These are phyloP conservation scores for Diaporthe citrichinensis DNA, from an alignment of 2,329 filamentous ascomycete genomes.

Conservation along the genomic window DNA sequence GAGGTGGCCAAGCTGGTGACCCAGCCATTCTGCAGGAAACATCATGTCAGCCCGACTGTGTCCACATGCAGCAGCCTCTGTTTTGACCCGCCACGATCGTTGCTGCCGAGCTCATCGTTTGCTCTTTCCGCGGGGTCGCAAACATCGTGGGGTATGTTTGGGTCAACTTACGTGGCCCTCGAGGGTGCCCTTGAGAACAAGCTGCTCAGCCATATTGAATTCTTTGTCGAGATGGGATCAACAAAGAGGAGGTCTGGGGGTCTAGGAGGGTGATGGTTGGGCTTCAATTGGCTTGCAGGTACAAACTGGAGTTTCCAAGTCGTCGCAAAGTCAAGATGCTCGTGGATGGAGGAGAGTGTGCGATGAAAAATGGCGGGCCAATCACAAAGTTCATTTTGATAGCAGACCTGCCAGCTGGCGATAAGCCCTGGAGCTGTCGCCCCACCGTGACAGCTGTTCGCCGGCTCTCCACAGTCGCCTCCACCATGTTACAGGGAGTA, in stretches of 20 bases:
- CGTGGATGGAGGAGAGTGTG: constrained; percentile 60
- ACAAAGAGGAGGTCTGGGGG: constrained; percentile 50
- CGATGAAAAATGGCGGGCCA: constrained; percentile 38
- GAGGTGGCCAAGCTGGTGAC: constrained; percentile 98
- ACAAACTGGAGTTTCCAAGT: constrained; percentile 29
- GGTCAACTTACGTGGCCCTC: constrained; percentile 86
- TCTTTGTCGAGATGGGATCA: constrained; percentile 51
- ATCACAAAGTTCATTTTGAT: constrained; percentile 35
- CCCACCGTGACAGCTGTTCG: constrained; percentile 19
- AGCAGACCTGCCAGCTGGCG: constrained; percentile 35
- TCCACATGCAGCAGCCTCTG: constrained; percentile 8
- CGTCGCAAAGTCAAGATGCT: constrained; percentile 44
- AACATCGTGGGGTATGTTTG: constrained; percentile 45
- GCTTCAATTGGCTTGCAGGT: constrained; percentile 43
- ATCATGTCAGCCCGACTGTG: constrained; percentile 45
- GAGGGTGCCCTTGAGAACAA: constrained; percentile 96
- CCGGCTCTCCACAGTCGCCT: not conserved
- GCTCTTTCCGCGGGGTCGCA: constrained; percentile 42
- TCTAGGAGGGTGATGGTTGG: constrained; percentile 52
- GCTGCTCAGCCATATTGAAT: constrained; percentile 86
- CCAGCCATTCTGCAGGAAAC: constrained; percentile 82
- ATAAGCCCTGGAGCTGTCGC: constrained; percentile 27
- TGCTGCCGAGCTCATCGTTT: constrained; percentile 32
- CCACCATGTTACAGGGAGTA: not conserved
- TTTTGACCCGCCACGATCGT: constrained; percentile 8